Percentiles rank a stretch among this genome's conserved stretches.
Evolutionary conservation across 768 basidiomycete species (phyloP).

Genomic region (Leccinum incarnatum): DNA sequence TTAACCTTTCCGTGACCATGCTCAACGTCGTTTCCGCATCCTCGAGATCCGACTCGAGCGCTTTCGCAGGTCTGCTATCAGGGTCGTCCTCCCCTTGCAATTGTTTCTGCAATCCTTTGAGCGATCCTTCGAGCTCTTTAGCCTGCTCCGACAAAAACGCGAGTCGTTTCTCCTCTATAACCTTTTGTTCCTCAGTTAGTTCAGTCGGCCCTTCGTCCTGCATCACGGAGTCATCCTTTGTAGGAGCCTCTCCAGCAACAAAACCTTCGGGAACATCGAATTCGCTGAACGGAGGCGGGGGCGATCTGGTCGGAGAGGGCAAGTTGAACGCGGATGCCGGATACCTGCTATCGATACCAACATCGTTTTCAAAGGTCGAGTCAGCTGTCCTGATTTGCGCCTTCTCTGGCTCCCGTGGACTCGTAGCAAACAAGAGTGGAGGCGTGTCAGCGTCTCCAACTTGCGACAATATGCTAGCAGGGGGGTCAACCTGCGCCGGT

Average conservation of each 20-base stretch:
- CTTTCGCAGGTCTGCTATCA: background rate
- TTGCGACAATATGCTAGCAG: slow-evolving; percentile 13
- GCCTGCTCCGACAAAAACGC: slow-evolving; percentile 19
- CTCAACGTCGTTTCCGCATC: slow-evolving; percentile 13
- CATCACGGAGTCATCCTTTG: slow-evolving; percentile 9
- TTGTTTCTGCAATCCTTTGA: background rate
- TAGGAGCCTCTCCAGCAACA: slow-evolving; percentile 6
- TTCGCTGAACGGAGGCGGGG: slow-evolving; percentile 30
- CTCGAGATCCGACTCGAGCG: slow-evolving; percentile 17
- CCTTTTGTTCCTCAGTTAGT: slow-evolving; percentile 23
- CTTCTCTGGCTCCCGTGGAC: background rate
- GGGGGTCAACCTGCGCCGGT: slow-evolving; percentile 26
- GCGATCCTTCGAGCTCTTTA: slow-evolving; percentile 12
- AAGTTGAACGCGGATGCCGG: background rate
- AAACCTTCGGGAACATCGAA: slow-evolving; percentile 5
- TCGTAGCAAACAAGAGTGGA: slow-evolving; percentile 5
- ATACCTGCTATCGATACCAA: too few relatives aligned
- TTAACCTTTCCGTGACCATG: slow-evolving; percentile 11
- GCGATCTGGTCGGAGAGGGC: slow-evolving; percentile 5
- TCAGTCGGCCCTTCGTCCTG: slow-evolving; percentile 19
- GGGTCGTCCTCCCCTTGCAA: slow-evolving; percentile 10
- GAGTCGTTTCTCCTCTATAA: slow-evolving; percentile 19
- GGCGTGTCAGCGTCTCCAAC: background rate
- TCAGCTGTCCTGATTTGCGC: background rate
- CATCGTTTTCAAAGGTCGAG: background rate